Conservation (phyloP, 139 green algal species). For the Haematococcus sp. region DNA sequence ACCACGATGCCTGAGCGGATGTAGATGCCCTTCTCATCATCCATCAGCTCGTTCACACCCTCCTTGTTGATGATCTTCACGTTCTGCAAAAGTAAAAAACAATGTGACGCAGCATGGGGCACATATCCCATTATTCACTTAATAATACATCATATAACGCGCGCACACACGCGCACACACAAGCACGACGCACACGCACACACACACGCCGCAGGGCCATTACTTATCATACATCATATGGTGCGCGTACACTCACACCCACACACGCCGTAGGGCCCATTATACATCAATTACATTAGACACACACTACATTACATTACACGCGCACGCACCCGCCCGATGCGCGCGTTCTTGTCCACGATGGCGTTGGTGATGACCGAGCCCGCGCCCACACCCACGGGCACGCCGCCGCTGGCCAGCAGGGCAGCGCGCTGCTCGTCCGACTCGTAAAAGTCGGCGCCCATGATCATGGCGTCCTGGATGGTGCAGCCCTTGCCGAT, state of each 20-base stretch:
- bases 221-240: too few species aligned
- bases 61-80: constrained; percentile 62
- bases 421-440: constrained; percentile 73
- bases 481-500: constrained; percentile 63
- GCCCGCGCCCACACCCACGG: constrained; percentile 88
- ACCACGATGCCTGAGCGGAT: constrained; percentile 96
- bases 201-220: too few species aligned
- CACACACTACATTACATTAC: too few species aligned
- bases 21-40: constrained; percentile 86
- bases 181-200: too few species aligned
- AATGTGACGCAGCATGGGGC: not conserved
- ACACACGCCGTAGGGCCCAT: too few species aligned
- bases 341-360: constrained; percentile 85
- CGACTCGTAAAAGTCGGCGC: constrained; percentile 96
- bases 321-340: constrained; percentile 17
- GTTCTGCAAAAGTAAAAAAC: constrained; percentile 18
- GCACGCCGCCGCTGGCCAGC: constrained; percentile 69
- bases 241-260: too few species aligned
- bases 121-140: too few species aligned
- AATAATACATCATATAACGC: too few species aligned
- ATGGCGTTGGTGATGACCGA: constrained; percentile 89
- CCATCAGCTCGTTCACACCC: constrained; percentile 83
- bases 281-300: too few species aligned
- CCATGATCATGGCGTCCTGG: constrained; percentile 76
- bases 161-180: too few species aligned